Percentiles rank a stretch among this genome's conserved stretches.
phyloP scores from a whole-genome alignment of 1,139 yeast genomes.

The Waltiozyma sp. region DNA sequence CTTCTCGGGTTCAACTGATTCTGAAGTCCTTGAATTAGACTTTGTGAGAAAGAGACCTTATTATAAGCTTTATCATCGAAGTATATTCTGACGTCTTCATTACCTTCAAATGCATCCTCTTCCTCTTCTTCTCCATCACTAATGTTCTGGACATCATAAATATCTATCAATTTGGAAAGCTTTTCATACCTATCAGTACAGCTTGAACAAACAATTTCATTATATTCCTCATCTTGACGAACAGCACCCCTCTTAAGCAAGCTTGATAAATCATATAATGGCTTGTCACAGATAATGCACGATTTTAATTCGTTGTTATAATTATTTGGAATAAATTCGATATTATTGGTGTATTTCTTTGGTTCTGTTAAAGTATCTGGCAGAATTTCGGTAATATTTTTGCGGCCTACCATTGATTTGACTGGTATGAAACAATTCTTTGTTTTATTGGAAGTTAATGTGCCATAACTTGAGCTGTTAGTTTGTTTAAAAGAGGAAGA shows the following conservation, averaged over 20 bases:
- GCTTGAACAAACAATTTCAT: conserved; percentile 53
- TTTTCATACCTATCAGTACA: conserved; percentile 51
- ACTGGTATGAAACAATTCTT: not conserved
- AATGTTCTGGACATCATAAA: conserved; percentile 12
- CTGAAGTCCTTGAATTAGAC: conserved; percentile 20
- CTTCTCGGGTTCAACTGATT: conserved; percentile 13
- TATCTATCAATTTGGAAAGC: conserved; percentile 30
- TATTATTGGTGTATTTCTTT: not conserved
- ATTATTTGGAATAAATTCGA: not conserved
- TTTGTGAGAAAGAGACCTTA: conserved; percentile 19
- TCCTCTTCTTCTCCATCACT: conserved; percentile 10
- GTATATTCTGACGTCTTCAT: conserved; percentile 8
- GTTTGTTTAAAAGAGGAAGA: not conserved
- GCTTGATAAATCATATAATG: conserved; percentile 53
- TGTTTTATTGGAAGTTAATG: not conserved
- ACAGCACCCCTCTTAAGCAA: conserved; percentile 16
- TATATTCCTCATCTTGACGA: conserved; percentile 19
- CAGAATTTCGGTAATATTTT: too few relatives aligned
- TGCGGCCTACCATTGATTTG: too few relatives aligned
- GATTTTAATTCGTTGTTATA: conserved; percentile 26
- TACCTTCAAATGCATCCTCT: conserved; percentile 10
- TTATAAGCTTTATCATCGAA: not conserved
- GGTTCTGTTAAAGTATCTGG: not conserved
- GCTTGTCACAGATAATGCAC: conserved; percentile 58
- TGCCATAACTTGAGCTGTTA: not conserved